phyloP scores from a whole-genome alignment of 495 filamentous ascomycete species.

The Penicillium salamii region DNA sequence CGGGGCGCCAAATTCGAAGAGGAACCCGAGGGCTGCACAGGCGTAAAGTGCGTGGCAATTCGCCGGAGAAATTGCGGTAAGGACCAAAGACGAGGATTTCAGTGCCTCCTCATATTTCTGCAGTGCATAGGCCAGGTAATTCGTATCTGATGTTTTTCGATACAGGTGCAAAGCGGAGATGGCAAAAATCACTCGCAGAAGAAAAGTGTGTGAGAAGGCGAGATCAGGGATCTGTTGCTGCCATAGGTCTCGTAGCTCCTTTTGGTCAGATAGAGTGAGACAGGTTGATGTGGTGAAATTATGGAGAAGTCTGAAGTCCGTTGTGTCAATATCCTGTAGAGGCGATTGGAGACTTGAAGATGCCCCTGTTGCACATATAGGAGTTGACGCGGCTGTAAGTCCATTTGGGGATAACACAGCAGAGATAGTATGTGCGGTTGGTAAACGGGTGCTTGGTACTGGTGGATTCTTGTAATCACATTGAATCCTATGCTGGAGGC shows the following conservation, averaged over 20 bases:
- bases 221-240: neutral
- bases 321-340: neutral
- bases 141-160: neutral
- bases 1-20: neutral
- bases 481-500: neutral
- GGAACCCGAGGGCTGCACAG: neutral
- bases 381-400: too few relatives aligned
- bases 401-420: too few relatives aligned
- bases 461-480: neutral
- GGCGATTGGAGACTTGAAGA: neutral
- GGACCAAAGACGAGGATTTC: neutral
- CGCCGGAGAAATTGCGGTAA: neutral
- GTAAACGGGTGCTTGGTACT: neutral
- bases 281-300: constrained; percentile 18
- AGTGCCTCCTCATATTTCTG: neutral
- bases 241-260: neutral
- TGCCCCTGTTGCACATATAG: neutral
- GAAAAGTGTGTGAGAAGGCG: neutral
- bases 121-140: neutral
- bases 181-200: neutral
- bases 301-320: constrained; percentile 22
- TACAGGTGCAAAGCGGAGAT: neutral
- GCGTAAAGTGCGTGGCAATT: neutral
- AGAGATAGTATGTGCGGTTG: too few relatives aligned
- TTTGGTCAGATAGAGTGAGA: constrained; percentile 11